These are phyloP conservation scores for Leptomonas seymouri DNA, from an alignment of 208 protist species.

Conservation along the genomic window DNA sequence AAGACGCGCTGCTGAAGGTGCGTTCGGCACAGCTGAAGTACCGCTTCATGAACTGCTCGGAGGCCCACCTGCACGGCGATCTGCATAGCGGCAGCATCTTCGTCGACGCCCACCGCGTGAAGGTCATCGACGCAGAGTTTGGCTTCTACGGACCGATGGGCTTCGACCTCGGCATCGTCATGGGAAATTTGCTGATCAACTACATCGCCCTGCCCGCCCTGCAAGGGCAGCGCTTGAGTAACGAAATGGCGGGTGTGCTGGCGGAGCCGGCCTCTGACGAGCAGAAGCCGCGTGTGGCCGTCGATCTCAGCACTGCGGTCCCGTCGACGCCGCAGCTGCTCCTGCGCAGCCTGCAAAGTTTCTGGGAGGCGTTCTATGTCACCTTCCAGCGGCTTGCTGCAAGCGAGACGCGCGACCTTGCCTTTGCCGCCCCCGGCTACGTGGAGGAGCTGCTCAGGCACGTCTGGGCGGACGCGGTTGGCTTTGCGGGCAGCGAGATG, in stretches of 20 bases:
- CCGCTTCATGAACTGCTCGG: constrained; percentile 42
- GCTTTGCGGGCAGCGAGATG: constrained; percentile 44
- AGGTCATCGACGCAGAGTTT: constrained; percentile 45
- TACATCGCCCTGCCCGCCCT: constrained; percentile 34
- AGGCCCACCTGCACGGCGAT: constrained; percentile 45
- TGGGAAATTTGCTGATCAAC: constrained; percentile 40
- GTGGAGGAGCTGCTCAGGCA: constrained; percentile 21
- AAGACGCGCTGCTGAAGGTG: constrained; percentile 21
- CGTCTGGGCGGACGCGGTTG: constrained; percentile 38
- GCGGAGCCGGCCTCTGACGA: constrained; percentile 19
- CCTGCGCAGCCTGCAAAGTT: constrained; percentile 19
- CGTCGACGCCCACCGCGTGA: constrained; percentile 28
- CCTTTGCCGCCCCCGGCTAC: constrained; percentile 32
- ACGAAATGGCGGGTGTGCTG: neutral
- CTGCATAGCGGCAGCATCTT: constrained; percentile 47
- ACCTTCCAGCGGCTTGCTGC: constrained; percentile 29
- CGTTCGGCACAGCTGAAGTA: constrained; percentile 41
- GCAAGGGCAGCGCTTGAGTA: constrained; percentile 13
- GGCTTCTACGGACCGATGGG: constrained; percentile 42
- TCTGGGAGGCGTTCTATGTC: constrained; percentile 32
- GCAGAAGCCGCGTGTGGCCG: constrained; percentile 21
- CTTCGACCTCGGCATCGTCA: constrained; percentile 44
- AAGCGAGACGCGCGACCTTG: constrained; percentile 19
- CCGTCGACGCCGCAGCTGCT: constrained; percentile 19
- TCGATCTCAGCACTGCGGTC: constrained; percentile 30